These are phyloP conservation scores for Hysterangium stoloniferum DNA, from an alignment of 768 basidiomycete genomes.

Conservation along the genomic window DNA sequence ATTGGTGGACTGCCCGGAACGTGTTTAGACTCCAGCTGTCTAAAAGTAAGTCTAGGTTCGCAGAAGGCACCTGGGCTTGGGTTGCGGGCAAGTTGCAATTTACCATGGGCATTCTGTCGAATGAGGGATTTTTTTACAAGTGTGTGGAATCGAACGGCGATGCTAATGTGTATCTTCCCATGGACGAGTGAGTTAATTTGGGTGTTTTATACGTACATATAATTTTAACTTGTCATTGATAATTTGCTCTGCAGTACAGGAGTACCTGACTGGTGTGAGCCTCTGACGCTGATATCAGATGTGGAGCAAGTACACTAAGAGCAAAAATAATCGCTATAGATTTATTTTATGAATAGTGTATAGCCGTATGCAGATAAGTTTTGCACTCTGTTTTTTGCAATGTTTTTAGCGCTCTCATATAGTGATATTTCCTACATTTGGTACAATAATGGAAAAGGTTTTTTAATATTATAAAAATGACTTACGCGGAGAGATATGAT, in stretches of 20 bases:
- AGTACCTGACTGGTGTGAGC: constrained; percentile 33
- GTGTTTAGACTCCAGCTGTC: constrained; percentile 44
- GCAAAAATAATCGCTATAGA: not conserved
- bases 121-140: constrained; percentile 38
- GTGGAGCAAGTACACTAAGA: not conserved
- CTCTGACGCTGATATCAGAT: constrained; percentile 28
- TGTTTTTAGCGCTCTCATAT: too few relatives aligned
- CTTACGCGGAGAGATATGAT: too few relatives aligned
- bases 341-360: too few relatives aligned
- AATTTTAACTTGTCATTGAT: not conserved
- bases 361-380: too few relatives aligned
- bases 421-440: too few relatives aligned
- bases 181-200: constrained; percentile 37
- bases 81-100: constrained; percentile 44
- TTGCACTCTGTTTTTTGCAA: too few relatives aligned
- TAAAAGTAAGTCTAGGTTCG: constrained; percentile 30
- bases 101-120: constrained; percentile 35
- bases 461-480: too few relatives aligned
- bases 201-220: not conserved
- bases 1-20: constrained; percentile 23
- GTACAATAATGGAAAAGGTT: too few relatives aligned
- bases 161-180: constrained; percentile 42
- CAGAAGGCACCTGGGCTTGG: constrained; percentile 46
- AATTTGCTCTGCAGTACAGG: constrained; percentile 21
- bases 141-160: constrained; percentile 28